These are phyloP conservation scores for Priceomyces carsonii DNA, from an alignment of 805 yeast genomes.

Conservation along the genomic window DNA sequence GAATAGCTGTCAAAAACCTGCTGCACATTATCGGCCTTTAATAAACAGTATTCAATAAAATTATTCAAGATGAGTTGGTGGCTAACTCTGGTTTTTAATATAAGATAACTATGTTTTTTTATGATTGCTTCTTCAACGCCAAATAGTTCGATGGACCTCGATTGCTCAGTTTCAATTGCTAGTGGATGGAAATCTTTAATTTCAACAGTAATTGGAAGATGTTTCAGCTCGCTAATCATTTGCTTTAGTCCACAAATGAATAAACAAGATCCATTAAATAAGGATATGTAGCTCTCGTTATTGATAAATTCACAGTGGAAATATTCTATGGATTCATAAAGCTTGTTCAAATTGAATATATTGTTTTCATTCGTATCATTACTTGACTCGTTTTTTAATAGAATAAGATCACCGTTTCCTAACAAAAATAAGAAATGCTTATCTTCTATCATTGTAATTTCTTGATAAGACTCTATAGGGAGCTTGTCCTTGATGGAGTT, in stretches of 20 bases:
- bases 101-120: conserved; percentile 26
- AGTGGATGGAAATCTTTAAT: conserved; percentile 28
- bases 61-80: conserved; percentile 47
- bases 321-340: conserved; percentile 31
- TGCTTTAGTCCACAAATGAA: conserved; percentile 27
- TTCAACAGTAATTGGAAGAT: conserved; percentile 28
- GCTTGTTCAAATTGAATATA: conserved; percentile 35
- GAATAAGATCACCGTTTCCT: conserved; percentile 38
- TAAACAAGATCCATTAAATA: conserved; percentile 41
- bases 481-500: conserved; percentile 30
- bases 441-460: conserved; percentile 25
- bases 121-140: conserved; percentile 41
- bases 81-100: conserved; percentile 33
- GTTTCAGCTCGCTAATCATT: conserved; percentile 19
- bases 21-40: conserved; percentile 23
- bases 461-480: conserved; percentile 19
- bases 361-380: conserved; percentile 11
- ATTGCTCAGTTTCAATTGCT: conserved; percentile 12
- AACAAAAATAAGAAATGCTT: conserved; percentile 37
- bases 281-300: conserved; percentile 21
- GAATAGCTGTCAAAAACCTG: conserved; percentile 37
- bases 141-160: conserved; percentile 38
- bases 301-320: conserved; percentile 27
- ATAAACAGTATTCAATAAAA: conserved; percentile 49
- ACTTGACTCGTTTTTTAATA: conserved; percentile 31